Evolutionary conservation across 163 green algal species (phyloP), one percentile per base, ranked within the genome.

Genomic region (Chlorella variabilis): DNA sequence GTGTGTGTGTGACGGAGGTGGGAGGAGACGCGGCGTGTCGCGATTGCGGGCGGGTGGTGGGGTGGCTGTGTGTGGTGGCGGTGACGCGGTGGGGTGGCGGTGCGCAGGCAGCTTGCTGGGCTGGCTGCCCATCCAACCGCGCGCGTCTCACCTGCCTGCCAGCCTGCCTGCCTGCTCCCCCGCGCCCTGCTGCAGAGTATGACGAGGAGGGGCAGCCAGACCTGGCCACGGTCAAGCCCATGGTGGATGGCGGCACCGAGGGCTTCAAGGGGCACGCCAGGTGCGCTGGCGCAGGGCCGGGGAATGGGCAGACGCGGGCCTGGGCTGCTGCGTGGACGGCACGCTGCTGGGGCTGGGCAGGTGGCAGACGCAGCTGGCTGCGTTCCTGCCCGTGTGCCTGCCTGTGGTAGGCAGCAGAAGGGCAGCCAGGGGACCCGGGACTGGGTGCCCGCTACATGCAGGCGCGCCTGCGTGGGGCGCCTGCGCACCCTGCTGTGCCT

Each of bases 241-340:
- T 99, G 83, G 89, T 99, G 25, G 97, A 99, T 78, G 97, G 97
- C 18, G 97, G 97, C 27, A 99, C 96, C 23, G 97, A 99, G 87
- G 97, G 97, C 58, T 98, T 99, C 86, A 98, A 98, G 87, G 97
- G 97, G 6, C 97, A 99, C 83, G 94, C 95, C 18, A 89, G 73
- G 73, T 80, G 71, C 1, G 49, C 45, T n/a, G n/a, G n/a, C n/a
- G n/a, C n/a, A n/a, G 9, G 17, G 54, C 13, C 20, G 54, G 15
- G 15, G 54, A 9, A 4, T 62, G 54, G 54, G 45, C 15, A 15
- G 45, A 54, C 15, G 45, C 15, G 45, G 11, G 45, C 11, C 45
- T 54, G 45, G 27, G 67, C 6, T 20, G 65, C 65, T 23, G 62
- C 34, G 5, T 21, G 3, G 1, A 25, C n/a, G n/a, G n/a, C n/a